Evolutionary conservation across 352 stramenopile genomes (phyloP).

Genomic region (Phytophthora macrochlamydospora): DNA sequence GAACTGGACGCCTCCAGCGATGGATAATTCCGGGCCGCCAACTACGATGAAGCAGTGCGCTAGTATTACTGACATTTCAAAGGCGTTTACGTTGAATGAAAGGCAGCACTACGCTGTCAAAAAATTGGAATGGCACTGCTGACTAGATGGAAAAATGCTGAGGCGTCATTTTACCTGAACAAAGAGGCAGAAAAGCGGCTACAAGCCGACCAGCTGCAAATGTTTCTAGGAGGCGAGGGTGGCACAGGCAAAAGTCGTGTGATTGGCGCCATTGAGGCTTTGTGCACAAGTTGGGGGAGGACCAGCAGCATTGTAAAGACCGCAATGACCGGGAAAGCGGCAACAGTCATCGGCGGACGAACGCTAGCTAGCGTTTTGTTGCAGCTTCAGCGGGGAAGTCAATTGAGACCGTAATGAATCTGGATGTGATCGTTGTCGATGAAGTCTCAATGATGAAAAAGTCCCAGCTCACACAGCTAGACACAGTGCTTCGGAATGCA

Average conservation of each 20-base stretch:
- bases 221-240: conserved; percentile 1
- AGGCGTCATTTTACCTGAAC: background rate
- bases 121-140: conserved; percentile 1
- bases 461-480: background rate
- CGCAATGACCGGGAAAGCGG: background rate
- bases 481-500: background rate
- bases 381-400: background rate
- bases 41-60: background rate
- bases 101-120: conserved; percentile 4
- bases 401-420: background rate
- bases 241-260: conserved; percentile 4
- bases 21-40: background rate
- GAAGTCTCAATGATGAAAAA: background rate
- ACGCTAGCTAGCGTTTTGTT: background rate
- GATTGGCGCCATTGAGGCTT: background rate
- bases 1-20: background rate
- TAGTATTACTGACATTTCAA: conserved; percentile 1
- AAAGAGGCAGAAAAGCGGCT: background rate
- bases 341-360: background rate
- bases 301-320: background rate
- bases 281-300: background rate
- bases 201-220: conserved; percentile 4
- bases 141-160: conserved; percentile 6
- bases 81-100: conserved; percentile 2
- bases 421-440: background rate